phyloP scores from a whole-genome alignment of 2,329 filamentous ascomycete species.

The Fusarium sp. region DNA sequence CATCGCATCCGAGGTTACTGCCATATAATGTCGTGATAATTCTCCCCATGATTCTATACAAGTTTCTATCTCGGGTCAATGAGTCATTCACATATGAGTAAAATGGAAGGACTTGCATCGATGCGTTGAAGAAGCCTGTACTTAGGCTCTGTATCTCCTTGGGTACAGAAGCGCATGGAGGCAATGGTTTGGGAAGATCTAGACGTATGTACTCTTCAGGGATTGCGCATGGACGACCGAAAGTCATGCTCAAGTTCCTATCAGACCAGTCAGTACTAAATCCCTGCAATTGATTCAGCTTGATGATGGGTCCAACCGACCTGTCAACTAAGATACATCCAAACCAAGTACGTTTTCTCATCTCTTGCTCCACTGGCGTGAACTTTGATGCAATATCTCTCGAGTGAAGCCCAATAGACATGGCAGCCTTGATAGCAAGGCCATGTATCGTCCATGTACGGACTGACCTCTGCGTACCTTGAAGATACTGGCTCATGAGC shows the following conservation, averaged over 20 bases:
- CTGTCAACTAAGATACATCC: neutral
- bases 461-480: constrained; percentile 52
- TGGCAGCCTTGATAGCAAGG: neutral
- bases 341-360: neutral
- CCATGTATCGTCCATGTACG: constrained; percentile 1
- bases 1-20: neutral
- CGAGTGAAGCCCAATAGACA: constrained; percentile 6
- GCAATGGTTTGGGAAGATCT: neutral
- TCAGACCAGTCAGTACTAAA: neutral
- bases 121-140: neutral
- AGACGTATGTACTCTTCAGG: neutral
- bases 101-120: neutral
- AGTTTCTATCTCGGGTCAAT: neutral
- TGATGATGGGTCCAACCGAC: neutral
- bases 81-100: neutral
- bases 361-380: neutral
- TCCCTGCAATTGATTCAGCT: neutral
- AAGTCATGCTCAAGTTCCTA: neutral
- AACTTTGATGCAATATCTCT: constrained; percentile 1
- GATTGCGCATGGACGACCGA: neutral
- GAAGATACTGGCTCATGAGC: constrained; percentile 58
- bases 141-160: neutral
- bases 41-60: neutral
- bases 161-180: neutral
- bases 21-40: neutral